Evolutionary conservation across 2,329 filamentous ascomycete genomes (phyloP).

Genomic region (Domatiomyces catenatus): DNA sequence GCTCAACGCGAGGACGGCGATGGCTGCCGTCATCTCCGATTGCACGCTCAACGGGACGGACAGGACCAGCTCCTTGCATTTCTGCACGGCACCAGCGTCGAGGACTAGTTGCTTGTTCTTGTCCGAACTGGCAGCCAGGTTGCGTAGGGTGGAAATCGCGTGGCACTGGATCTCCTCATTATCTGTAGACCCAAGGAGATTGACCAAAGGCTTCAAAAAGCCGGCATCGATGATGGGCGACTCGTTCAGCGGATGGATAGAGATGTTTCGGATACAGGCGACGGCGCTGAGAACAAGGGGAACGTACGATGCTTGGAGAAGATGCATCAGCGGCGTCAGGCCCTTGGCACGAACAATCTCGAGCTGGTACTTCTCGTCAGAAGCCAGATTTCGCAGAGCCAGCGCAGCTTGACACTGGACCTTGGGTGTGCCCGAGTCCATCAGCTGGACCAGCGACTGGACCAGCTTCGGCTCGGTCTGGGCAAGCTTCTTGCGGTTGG

Average conservation of each 20-base stretch:
- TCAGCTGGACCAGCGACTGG: constrained; percentile 83
- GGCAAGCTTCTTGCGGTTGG: constrained; percentile 79
- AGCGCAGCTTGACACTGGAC: constrained; percentile 95
- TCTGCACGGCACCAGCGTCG: constrained; percentile 90
- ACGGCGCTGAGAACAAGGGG: constrained; percentile 93
- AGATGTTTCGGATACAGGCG: constrained; percentile 96
- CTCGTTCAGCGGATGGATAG: constrained; percentile 93
- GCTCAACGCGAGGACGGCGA: constrained; percentile 85
- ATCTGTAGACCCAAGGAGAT: constrained; percentile 84
- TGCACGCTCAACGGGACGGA: constrained; percentile 89
- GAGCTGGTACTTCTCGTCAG: constrained; percentile 95
- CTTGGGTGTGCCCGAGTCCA: constrained; percentile 94
- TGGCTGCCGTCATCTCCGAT: constrained; percentile 98
- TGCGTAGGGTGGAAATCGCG: constrained; percentile 89
- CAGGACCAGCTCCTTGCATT: constrained; percentile 92
- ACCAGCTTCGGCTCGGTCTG: constrained; percentile 83
- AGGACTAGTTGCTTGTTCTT: constrained; percentile 96
- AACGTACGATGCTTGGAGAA: constrained; percentile 88
- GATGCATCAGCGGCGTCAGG: constrained; percentile 66
- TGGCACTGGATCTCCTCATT: constrained; percentile 99
- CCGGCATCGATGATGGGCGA: constrained; percentile 97
- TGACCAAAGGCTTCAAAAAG: constrained; percentile 84
- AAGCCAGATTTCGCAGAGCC: constrained; percentile 84
- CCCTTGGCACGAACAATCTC: constrained; percentile 88
- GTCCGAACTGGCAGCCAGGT: constrained; percentile 90